Evolutionary conservation across 2,329 filamentous ascomycete species (phyloP).

Genomic region (Pseudopyrenochaeta lycopersici): DNA sequence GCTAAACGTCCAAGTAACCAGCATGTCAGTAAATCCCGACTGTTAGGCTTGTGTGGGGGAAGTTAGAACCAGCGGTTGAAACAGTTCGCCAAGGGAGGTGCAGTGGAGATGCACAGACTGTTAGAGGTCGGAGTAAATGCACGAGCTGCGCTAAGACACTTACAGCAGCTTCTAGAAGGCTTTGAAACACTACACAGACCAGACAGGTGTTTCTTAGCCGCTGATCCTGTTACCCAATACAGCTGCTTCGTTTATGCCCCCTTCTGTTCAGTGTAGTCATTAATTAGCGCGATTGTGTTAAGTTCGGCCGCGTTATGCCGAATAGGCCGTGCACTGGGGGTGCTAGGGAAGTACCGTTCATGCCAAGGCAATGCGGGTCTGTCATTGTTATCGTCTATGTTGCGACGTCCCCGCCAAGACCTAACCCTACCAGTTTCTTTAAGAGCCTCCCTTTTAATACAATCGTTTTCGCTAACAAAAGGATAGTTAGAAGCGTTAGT

Average conservation of each 20-base stretch:
- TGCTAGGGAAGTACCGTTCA: background rate
- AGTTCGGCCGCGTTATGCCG: slow-evolving; percentile 1
- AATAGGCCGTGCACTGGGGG: background rate
- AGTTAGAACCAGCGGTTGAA: too few relatives aligned
- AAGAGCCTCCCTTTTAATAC: too few relatives aligned
- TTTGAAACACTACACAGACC: background rate
- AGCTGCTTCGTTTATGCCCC: background rate
- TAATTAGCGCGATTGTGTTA: background rate
- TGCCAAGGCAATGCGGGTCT: background rate
- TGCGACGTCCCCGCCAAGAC: background rate
- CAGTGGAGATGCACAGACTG: too few relatives aligned
- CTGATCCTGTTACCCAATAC: background rate
- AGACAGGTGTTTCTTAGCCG: background rate
- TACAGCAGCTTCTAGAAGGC: background rate
- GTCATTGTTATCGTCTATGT: background rate
- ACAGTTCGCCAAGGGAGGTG: too few relatives aligned
- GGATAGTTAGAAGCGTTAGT: background rate
- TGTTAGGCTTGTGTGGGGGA: too few relatives aligned
- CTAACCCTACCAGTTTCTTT: background rate
- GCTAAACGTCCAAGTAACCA: too few relatives aligned
- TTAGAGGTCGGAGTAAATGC: too few relatives aligned
- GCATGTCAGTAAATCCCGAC: too few relatives aligned
- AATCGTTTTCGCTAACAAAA: background rate
- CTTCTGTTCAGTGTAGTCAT: background rate
- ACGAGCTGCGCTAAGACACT: too few relatives aligned